Evolutionary conservation across 2,329 filamentous ascomycete species (phyloP).

Genomic region (Colletotrichum higginsianum): DNA sequence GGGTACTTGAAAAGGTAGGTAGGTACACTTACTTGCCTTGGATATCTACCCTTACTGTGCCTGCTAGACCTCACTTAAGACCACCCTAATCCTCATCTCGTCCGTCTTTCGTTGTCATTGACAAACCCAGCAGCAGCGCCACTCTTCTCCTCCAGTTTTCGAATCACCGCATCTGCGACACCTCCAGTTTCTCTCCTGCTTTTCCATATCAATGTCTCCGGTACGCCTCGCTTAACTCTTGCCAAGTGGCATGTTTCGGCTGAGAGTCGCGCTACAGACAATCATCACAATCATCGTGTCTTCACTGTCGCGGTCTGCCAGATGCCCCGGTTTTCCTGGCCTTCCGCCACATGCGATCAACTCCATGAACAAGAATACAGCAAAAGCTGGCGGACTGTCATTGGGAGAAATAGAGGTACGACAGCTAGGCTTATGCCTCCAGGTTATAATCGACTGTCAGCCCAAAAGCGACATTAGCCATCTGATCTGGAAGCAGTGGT

Average conservation of each 20-base stretch:
- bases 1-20: too few relatives aligned
- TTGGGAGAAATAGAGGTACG: background rate
- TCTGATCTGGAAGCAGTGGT: too few relatives aligned
- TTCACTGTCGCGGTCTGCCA: background rate
- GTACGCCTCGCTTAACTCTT: constrained; percentile 3
- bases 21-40: too few relatives aligned
- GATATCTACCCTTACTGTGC: too few relatives aligned
- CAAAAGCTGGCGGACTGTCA: background rate
- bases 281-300: background rate
- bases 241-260: constrained; percentile 10
- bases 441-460: background rate
- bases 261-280: background rate
- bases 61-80: too few relatives aligned
- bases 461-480: background rate
- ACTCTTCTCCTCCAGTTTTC: too few relatives aligned
- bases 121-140: background rate
- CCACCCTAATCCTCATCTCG: background rate
- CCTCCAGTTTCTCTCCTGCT: background rate
- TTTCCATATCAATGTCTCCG: background rate
- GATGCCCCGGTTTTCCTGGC: background rate
- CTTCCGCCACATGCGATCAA: background rate
- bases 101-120: background rate
- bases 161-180: too few relatives aligned
- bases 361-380: background rate
- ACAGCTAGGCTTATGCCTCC: background rate